These are phyloP conservation scores for Gaeumannomyces sp. DNA, from an alignment of 2,329 filamentous ascomycete genomes.

Conservation along the genomic window DNA sequence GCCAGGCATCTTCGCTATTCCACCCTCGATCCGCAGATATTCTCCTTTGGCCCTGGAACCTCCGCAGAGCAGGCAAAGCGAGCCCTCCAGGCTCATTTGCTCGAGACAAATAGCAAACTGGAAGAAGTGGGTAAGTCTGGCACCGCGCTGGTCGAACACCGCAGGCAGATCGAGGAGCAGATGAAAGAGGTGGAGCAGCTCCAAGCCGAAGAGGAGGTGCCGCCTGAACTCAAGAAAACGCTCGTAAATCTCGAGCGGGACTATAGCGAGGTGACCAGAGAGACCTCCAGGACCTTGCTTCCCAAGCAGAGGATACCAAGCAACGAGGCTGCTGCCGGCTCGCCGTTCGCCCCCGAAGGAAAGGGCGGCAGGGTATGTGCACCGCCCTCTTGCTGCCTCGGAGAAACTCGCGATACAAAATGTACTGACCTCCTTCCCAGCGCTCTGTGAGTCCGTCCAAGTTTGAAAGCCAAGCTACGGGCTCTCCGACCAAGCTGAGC, in stretches of 20 bases:
- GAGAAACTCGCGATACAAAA: conserved; percentile 11
- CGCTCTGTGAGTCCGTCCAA: conserved; percentile 67
- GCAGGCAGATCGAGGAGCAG: conserved; percentile 73
- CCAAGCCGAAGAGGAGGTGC: conserved; percentile 70
- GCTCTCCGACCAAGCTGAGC: conserved; percentile 82
- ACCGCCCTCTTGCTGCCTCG: not conserved
- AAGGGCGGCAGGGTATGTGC: conserved; percentile 47
- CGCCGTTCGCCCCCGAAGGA: conserved; percentile 47
- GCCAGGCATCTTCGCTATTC: conserved; percentile 62
- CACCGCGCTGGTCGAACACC: conserved; percentile 79
- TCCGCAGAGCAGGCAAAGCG: conserved; percentile 84
- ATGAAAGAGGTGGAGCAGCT: conserved; percentile 78
- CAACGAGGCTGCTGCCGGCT: conserved; percentile 49
- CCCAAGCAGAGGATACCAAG: conserved; percentile 76
- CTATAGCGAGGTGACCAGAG: conserved; percentile 87
- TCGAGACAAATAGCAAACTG: conserved; percentile 85
- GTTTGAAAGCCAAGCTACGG: conserved; percentile 77
- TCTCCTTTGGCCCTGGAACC: conserved; percentile 66
- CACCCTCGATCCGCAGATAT: conserved; percentile 73
- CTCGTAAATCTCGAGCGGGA: conserved; percentile 86
- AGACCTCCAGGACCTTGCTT: conserved; percentile 82
- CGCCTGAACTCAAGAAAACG: conserved; percentile 74
- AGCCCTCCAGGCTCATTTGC: conserved; percentile 83
- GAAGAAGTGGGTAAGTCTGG: conserved; percentile 88
- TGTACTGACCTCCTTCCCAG: conserved; percentile 30